Evolutionary conservation across 2,329 filamentous ascomycete species (phyloP), one percentile per base, ranked within the genome.

Genomic region (Fusarium mexicanum): DNA sequence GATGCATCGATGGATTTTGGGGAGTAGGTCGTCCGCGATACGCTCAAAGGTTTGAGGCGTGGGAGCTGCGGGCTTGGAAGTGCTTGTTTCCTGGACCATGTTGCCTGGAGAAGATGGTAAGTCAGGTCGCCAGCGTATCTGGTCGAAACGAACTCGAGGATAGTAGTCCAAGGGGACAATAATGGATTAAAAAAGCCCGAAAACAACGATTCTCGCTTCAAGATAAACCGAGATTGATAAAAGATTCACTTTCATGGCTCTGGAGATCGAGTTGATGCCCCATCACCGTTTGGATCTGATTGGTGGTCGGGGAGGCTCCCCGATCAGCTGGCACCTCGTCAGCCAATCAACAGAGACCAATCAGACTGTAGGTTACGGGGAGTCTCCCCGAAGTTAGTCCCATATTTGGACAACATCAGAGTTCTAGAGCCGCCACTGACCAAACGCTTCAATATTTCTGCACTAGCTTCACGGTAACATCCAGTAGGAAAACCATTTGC

Each of bases 321-420:
- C 43, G 43, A 46, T 8, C 10, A 0, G 0, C 0, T 1, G 24
- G 43, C 8, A 26, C 43, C 11, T 26, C 3, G 0, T 26, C 43
- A 46, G 17, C 43, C 43, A 46, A 46, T 20, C 7, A 46, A 46
- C 24, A 18, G 1, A 18, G 43, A 11, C 24, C 3, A 26, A 46
- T 26, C 1, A 8, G 43, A 4, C 5, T 18, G 17, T 24, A 13
- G 10, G 10, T 2, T 0, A 3, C 43, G 43, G 43, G 43, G 43
- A 44, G 43, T 1, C 16, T 44, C 43, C 43, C n/a, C 43, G 43
- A 26, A 17, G 43, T 26, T 26, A 46, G 43, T 13, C n/a, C 24
- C n/a, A 18, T 20, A 18, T 26, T 46, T 35, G 33, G 7, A 20
- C 43, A 13, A 13, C 0, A 26, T 46, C 17, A 26, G n/a, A 26